These are phyloP conservation scores for Podaxis carcinomalis DNA, from an alignment of 768 basidiomycete species.

Conservation along the genomic window DNA sequence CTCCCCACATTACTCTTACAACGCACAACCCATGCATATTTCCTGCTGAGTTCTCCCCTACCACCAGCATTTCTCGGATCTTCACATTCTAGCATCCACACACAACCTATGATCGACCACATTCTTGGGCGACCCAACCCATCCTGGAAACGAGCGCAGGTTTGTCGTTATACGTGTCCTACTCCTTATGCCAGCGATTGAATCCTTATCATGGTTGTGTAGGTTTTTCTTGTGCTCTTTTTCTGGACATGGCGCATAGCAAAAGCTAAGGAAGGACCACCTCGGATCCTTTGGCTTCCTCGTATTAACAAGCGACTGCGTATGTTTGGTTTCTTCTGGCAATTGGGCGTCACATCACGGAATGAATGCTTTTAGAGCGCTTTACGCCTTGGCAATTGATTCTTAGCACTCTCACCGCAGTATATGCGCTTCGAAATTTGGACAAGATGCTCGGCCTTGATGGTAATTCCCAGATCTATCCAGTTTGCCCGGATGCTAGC, in stretches of 20 bases:
- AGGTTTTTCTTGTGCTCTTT: conserved; percentile 88
- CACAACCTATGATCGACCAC: conserved; percentile 81
- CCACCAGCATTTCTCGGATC: neutral
- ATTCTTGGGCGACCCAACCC: conserved; percentile 82
- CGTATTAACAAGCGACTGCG: conserved; percentile 54
- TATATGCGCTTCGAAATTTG: conserved; percentile 81
- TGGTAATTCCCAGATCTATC: conserved; percentile 35
- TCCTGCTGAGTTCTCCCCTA: neutral
- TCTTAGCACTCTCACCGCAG: conserved; percentile 74
- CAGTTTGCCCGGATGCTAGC: neutral
- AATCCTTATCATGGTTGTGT: conserved; percentile 7
- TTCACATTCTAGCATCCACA: neutral
- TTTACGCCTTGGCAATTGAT: conserved; percentile 98
- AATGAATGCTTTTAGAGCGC: conserved; percentile 42
- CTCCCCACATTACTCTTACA: neutral
- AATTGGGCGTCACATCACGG: neutral
- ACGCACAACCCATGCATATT: neutral
- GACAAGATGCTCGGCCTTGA: conserved; percentile 82
- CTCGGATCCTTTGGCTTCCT: conserved; percentile 63
- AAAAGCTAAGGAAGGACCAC: conserved; percentile 58
- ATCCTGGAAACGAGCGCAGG: conserved; percentile 88
- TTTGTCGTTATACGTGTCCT: conserved; percentile 21
- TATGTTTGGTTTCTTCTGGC: conserved; percentile 28
- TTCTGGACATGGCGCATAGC: conserved; percentile 89
- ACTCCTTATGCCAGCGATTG: neutral